These are phyloP conservation scores for Erodium maritimum DNA, from an alignment of 345 rosid genomes.

Conservation along the genomic window DNA sequence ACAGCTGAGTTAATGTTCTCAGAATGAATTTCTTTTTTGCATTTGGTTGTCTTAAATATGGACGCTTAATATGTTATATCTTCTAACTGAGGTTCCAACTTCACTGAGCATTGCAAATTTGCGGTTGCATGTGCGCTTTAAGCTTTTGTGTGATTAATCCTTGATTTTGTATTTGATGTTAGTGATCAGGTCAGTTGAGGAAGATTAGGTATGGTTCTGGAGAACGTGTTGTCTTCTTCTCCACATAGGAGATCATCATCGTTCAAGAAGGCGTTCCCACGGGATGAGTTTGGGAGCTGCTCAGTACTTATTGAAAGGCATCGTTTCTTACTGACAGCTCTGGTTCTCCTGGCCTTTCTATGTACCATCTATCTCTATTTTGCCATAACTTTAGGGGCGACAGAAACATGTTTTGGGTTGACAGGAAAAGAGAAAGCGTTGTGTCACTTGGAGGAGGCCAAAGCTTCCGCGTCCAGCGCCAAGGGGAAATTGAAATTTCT, in stretches of 20 bases:
- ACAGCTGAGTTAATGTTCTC: too few species aligned
- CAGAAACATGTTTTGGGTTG: conserved; percentile 57
- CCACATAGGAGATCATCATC: conserved; percentile 62
- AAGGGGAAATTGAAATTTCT: conserved; percentile 48
- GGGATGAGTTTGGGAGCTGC: conserved; percentile 79
- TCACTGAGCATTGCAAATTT: too few species aligned
- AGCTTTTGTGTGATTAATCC: not conserved
- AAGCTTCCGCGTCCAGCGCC: conserved; percentile 18
- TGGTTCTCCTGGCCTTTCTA: conserved; percentile 59
- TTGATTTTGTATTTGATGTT: not conserved
- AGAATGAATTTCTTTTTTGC: too few species aligned
- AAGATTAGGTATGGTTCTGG: conserved; percentile 39
- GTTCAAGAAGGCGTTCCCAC: conserved; percentile 42
- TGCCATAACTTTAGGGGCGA: conserved; percentile 65
- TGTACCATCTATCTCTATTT: conserved; percentile 89
- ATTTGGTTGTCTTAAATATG: too few species aligned
- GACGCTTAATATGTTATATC: too few species aligned
- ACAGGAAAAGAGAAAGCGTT: conserved; percentile 40
- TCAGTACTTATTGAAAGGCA: conserved; percentile 62
- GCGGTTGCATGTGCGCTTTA: too few species aligned
- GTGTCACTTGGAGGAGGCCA: conserved; percentile 46
- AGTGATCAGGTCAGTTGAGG: not conserved
- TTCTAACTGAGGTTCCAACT: too few species aligned
- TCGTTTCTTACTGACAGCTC: conserved; percentile 76
- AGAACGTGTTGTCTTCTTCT: conserved; percentile 57